Conservation (phyloP, 768 basidiomycete genomes). For the Boletus pseudo-olivaceus region DNA sequence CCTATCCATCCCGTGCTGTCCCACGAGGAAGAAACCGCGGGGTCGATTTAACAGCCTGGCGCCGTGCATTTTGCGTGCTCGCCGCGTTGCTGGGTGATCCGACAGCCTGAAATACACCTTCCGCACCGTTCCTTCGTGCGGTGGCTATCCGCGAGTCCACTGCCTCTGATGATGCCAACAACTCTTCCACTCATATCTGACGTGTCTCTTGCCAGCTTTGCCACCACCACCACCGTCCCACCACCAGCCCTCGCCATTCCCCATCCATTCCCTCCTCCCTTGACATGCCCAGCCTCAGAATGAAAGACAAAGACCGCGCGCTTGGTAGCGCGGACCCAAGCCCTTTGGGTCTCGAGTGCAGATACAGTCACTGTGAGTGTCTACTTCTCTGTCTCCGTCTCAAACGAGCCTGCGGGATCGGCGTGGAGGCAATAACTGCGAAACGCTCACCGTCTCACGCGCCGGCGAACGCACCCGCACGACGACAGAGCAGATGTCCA, state of each 20-base stretch:
- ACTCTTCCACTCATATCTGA: conserved; percentile 1
- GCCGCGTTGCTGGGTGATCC: conserved; percentile 4
- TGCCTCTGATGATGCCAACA: conserved; percentile 18
- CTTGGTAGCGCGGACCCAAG: conserved; percentile 4
- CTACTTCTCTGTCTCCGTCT: background rate
- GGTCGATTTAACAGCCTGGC: background rate
- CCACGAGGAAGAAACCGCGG: conserved; percentile 8
- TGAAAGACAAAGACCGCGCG: conserved; percentile 20
- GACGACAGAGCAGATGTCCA: background rate
- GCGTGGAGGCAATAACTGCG: background rate
- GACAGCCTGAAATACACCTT: background rate
- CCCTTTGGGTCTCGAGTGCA: conserved; percentile 1
- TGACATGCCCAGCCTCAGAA: conserved; percentile 15
- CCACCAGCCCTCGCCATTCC: background rate
- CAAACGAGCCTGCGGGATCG: conserved; percentile 1
- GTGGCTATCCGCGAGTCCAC: conserved; percentile 18
- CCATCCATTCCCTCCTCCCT: background rate
- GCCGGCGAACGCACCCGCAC: conserved; percentile 2
- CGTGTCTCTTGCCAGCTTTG: conserved; percentile 11
- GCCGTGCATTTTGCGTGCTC: background rate
- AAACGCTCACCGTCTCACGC: conserved; percentile 1
- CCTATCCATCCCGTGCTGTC: background rate
- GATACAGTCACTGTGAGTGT: conserved; percentile 15
- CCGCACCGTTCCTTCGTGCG: background rate
- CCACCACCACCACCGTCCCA: conserved; percentile 2